A percentile compares a stretch with the other conserved stretches of the same genome.
These are phyloP conservation scores for Aspergillus sp. DNA, from an alignment of 2,329 filamentous ascomycete species.

Conservation along the genomic window DNA sequence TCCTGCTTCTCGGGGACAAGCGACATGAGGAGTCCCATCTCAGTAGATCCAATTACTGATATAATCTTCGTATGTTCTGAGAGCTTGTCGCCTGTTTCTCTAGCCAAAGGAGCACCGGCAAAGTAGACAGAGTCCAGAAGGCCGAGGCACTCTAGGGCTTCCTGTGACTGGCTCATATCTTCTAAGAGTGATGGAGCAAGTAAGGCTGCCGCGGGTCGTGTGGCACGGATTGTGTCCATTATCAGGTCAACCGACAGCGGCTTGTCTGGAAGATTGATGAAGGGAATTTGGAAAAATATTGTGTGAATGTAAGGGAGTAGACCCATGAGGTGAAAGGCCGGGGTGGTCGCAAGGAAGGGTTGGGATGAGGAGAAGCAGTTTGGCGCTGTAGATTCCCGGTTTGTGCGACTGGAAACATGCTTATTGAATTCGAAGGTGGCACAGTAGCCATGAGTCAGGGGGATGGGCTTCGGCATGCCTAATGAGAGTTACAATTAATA, in stretches of 20 bases:
- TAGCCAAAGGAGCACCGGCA: constrained; percentile 15
- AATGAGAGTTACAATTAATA: not conserved
- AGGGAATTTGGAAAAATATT: constrained; percentile 12
- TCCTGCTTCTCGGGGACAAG: constrained; percentile 14
- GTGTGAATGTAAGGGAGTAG: constrained; percentile 10
- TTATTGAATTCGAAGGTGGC: not conserved
- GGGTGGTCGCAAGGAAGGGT: constrained; percentile 14
- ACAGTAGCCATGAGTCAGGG: not conserved
- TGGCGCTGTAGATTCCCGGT: constrained; percentile 3
- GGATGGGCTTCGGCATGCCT: constrained; percentile 17
- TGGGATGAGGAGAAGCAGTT: constrained; percentile 5
- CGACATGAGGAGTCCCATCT: constrained; percentile 14
- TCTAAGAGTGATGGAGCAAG: constrained; percentile 21
- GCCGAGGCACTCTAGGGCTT: constrained; percentile 10
- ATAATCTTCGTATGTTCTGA: constrained; percentile 4
- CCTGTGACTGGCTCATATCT: constrained; percentile 16
- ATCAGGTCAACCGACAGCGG: constrained; percentile 19
- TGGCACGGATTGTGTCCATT: constrained; percentile 7
- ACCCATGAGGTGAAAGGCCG: constrained; percentile 26
- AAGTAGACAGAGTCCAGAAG: constrained; percentile 16
- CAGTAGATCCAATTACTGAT: constrained; percentile 16
- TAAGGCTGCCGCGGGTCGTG: constrained; percentile 14
- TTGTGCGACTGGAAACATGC: not conserved
- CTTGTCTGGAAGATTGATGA: constrained; percentile 20
- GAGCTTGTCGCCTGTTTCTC: constrained; percentile 8